A percentile compares a stretch with the other conserved stretches of the same genome.
Evolutionary conservation across 2,329 filamentous ascomycete genomes (phyloP).

Genomic region (Penicillium sp.): DNA sequence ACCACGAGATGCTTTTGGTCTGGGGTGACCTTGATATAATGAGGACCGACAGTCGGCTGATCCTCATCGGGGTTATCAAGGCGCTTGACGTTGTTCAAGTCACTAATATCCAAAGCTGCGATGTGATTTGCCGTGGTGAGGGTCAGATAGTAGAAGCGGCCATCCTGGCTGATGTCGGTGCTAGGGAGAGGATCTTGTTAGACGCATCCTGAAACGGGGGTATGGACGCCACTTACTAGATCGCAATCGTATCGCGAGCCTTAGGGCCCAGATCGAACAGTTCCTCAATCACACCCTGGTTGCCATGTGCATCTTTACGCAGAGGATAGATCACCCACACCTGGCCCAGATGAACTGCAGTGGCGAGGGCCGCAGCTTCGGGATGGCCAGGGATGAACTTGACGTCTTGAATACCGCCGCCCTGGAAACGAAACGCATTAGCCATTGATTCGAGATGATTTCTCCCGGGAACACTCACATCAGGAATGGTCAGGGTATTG

Average conservation of each 20-base stretch:
- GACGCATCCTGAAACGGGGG: not conserved
- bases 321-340: slow-evolving; percentile 66
- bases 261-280: slow-evolving; percentile 58
- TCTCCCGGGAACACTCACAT: too few relatives aligned
- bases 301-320: slow-evolving; percentile 54
- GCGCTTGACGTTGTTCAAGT: slow-evolving; percentile 59
- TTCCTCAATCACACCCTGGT: slow-evolving; percentile 57
- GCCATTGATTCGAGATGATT: too few relatives aligned
- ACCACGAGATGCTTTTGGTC: slow-evolving; percentile 64
- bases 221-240: slow-evolving; percentile 45
- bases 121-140: slow-evolving; percentile 62
- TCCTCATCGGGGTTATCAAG: slow-evolving; percentile 59
- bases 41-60: slow-evolving; percentile 60
- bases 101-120: slow-evolving; percentile 60
- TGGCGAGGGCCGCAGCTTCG: slow-evolving; percentile 58
- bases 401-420: slow-evolving; percentile 61
- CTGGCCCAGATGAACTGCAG: slow-evolving; percentile 58
- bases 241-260: slow-evolving; percentile 56
- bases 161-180: slow-evolving; percentile 59
- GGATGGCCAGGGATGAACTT: slow-evolving; percentile 63
- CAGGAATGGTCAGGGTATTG: slow-evolving; percentile 59
- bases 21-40: slow-evolving; percentile 63
- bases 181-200: slow-evolving; percentile 22
- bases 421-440: too few relatives aligned
- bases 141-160: slow-evolving; percentile 59